Evolutionary conservation across 805 yeast genomes (phyloP).

Genomic region (Maudiozyma saulgeensis): DNA sequence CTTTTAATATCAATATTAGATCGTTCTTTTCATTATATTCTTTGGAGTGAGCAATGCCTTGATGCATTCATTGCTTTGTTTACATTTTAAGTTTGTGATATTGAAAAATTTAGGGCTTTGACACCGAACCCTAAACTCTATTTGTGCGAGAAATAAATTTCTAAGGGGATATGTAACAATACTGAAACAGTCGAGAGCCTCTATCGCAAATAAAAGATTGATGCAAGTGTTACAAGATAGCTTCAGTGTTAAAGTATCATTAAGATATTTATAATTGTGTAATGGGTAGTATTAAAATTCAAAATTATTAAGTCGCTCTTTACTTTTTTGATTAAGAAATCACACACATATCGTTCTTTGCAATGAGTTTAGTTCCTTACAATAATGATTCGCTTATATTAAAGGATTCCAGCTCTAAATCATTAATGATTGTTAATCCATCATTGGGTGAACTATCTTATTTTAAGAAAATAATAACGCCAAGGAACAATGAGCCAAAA

Average conservation of each 20-base stretch:
- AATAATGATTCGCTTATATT: conserved; percentile 20
- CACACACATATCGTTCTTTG: neutral
- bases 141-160: neutral
- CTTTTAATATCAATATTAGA: no score
- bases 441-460: conserved; percentile 19
- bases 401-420: conserved; percentile 23
- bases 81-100: neutral
- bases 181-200: neutral
- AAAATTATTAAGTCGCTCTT: no score
- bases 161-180: neutral
- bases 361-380: conserved; percentile 23
- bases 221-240: no score
- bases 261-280: no score
- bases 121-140: neutral
- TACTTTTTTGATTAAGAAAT: no score
- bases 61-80: no score
- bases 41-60: no score
- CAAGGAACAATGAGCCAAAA: neutral
- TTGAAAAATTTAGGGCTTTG: neutral
- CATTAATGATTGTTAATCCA: conserved; percentile 24
- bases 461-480: conserved; percentile 10
- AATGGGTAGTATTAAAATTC: no score
- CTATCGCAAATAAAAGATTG: no score
- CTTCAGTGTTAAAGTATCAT: no score
- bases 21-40: no score